Percentiles rank a stretch among this genome's conserved stretches.
phyloP scores from a whole-genome alignment of 352 stramenopile species.

The Pythium rishiriense region DNA sequence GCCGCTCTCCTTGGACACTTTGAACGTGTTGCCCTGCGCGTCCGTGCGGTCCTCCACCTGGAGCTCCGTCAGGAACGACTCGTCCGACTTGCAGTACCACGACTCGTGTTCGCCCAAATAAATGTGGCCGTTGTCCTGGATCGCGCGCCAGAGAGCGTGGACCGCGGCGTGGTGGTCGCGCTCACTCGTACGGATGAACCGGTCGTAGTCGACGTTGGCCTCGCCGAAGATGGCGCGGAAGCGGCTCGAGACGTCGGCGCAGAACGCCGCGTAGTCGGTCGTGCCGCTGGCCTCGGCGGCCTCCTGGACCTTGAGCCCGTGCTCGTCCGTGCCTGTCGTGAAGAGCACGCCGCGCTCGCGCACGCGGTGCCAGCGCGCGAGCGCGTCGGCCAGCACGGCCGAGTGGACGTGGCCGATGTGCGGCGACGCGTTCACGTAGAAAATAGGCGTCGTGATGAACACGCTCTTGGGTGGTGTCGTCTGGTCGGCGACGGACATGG shows the following conservation, averaged over 20 bases:
- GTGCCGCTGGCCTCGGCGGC: conserved; percentile 86
- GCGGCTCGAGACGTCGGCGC: conserved; percentile 88
- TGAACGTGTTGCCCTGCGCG: conserved; percentile 34
- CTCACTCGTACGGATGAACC: conserved; percentile 98
- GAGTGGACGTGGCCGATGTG: conserved; percentile 99
- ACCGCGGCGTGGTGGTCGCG: conserved; percentile 91
- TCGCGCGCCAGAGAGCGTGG: conserved; percentile 88
- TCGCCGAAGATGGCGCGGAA: conserved; percentile 91
- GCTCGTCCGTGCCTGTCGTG: conserved; percentile 98
- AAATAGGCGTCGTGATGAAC: conserved; percentile 98
- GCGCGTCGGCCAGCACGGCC: conserved; percentile 88
- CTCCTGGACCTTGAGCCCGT: conserved; percentile 96
- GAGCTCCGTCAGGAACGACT: conserved; percentile 98
- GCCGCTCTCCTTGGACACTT: conserved; percentile 90
- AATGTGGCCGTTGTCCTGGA: conserved; percentile 93
- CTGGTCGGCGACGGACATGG: background rate
- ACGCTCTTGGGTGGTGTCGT: conserved; percentile 20
- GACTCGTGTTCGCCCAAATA: conserved; percentile 97
- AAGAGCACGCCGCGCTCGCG: conserved; percentile 82
- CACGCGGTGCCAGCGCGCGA: conserved; percentile 75
- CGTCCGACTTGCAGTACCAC: conserved; percentile 99
- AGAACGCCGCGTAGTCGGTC: conserved; percentile 88
- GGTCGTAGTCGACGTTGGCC: conserved; percentile 91
- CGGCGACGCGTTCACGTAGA: conserved; percentile 99
- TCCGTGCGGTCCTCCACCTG: conserved; percentile 90